phyloP scores from a whole-genome alignment of 2,329 filamentous ascomycete genomes.

The Aulographum hederae region DNA sequence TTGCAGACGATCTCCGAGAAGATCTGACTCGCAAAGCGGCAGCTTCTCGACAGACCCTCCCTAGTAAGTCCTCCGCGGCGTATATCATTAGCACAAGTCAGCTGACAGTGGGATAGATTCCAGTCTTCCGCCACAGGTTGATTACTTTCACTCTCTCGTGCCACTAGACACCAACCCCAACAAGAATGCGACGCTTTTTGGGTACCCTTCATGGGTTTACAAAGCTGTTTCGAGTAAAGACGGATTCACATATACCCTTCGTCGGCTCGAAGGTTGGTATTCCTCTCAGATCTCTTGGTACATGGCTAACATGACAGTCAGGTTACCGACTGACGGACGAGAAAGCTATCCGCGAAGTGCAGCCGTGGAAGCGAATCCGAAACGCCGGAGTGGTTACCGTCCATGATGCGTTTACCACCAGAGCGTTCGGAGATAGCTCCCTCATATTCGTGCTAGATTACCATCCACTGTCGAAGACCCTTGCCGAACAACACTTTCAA shows the following conservation, averaged over 20 bases:
- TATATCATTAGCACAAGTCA: background rate
- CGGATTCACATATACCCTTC: constrained; percentile 71
- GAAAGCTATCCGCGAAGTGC: constrained; percentile 67
- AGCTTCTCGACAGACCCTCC: constrained; percentile 67
- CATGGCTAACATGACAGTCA: constrained; percentile 12
- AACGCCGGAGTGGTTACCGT: constrained; percentile 71
- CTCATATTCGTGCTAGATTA: constrained; percentile 90
- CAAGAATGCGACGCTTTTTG: constrained; percentile 63
- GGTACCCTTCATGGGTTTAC: constrained; percentile 85
- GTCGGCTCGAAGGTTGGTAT: constrained; percentile 55
- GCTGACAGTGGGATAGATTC: constrained; percentile 31
- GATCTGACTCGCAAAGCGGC: constrained; percentile 80
- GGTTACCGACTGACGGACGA: constrained; percentile 80
- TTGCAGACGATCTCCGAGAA: constrained; percentile 71
- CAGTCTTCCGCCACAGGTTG: constrained; percentile 55
- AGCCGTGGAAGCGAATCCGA: constrained; percentile 74
- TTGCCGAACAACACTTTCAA: constrained; percentile 64
- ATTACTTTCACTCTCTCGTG: constrained; percentile 83
- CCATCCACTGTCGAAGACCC: constrained; percentile 74
- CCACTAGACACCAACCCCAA: constrained; percentile 69
- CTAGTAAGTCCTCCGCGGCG: constrained; percentile 32
- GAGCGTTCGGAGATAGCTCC: constrained; percentile 86
- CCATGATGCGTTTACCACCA: constrained; percentile 82
- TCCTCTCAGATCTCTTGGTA: background rate
- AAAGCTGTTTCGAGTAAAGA: constrained; percentile 83